Conservation (phyloP, 2,329 filamentous ascomycete species). For the Tolypocladium cylindrosporum region DNA sequence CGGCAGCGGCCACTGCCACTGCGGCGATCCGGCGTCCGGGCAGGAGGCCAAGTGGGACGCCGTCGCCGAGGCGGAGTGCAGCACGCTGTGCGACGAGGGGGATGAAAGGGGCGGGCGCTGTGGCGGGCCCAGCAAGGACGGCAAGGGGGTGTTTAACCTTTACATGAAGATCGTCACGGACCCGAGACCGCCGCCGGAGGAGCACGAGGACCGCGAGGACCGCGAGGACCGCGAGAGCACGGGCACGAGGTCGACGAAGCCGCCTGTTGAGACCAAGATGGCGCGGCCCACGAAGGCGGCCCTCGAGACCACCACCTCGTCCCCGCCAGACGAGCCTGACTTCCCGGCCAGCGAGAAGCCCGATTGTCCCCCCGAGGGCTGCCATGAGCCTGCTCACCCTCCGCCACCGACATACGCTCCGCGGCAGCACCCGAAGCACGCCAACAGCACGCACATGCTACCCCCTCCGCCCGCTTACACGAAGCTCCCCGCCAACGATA, state of each 20-base stretch:
- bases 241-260: not conserved
- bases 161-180: slow-evolving; percentile 2
- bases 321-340: slow-evolving; percentile 45
- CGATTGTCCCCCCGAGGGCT: not conserved
- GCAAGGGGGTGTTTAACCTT: slow-evolving; percentile 8
- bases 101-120: slow-evolving; percentile 11
- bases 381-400: not conserved
- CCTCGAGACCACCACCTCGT: slow-evolving; percentile 21
- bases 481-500: not conserved
- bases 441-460: not conserved
- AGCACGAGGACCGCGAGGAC: not conserved
- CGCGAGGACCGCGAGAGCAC: not conserved
- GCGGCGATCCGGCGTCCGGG: slow-evolving; percentile 5
- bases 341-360: slow-evolving; percentile 26
- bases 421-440: not conserved
- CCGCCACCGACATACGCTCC: not conserved
- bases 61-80: slow-evolving; percentile 12
- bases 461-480: not conserved
- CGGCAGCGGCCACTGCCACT: slow-evolving; percentile 11
- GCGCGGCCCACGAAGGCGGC: not conserved
- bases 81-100: slow-evolving; percentile 7
- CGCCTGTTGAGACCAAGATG: not conserved
- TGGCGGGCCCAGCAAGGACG: slow-evolving; percentile 10
- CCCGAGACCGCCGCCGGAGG: not conserved
- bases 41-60: slow-evolving; percentile 4